A percentile compares a stretch with the other conserved stretches of the same genome.
phyloP scores from a whole-genome alignment of 768 basidiomycete genomes.

The Mycena belliarum region DNA sequence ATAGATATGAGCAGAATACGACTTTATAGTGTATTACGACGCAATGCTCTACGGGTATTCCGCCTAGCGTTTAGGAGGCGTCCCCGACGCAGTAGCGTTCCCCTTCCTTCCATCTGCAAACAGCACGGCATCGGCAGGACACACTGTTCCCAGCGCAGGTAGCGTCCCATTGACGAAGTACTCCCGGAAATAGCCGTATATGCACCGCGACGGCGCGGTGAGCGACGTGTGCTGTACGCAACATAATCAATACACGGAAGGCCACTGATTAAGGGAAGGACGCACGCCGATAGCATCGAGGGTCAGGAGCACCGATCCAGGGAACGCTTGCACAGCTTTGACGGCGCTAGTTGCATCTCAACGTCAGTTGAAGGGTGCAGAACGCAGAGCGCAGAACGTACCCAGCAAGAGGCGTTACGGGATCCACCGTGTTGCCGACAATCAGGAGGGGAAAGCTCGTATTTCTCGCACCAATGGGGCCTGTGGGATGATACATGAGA shows the following conservation, averaged over 20 bases:
- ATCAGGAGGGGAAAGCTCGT: conserved; percentile 26
- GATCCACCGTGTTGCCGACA: conserved; percentile 25
- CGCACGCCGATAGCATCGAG: background rate
- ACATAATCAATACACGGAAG: no score
- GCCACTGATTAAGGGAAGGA: background rate
- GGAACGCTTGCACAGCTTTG: background rate
- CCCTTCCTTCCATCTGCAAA: no score
- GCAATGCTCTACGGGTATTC: no score
- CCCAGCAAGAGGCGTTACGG: conserved; percentile 17
- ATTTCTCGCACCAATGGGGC: conserved; percentile 20
- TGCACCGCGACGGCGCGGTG: background rate
- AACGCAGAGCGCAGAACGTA: background rate
- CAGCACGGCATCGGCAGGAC: background rate
- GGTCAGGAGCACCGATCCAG: background rate
- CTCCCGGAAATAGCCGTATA: background rate
- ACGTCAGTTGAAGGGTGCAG: background rate
- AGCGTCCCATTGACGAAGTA: conserved; percentile 10
- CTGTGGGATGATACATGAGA: conserved; percentile 4
- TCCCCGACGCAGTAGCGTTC: no score
- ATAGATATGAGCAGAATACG: no score
- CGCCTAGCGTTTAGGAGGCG: no score
- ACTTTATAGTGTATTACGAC: no score
- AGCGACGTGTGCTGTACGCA: background rate
- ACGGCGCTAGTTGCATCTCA: background rate
- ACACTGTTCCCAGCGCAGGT: conserved; percentile 2